Base-by-base conservation (phyloP, 257 asterid genomes). In the Lavandula angustifolia region DNA sequence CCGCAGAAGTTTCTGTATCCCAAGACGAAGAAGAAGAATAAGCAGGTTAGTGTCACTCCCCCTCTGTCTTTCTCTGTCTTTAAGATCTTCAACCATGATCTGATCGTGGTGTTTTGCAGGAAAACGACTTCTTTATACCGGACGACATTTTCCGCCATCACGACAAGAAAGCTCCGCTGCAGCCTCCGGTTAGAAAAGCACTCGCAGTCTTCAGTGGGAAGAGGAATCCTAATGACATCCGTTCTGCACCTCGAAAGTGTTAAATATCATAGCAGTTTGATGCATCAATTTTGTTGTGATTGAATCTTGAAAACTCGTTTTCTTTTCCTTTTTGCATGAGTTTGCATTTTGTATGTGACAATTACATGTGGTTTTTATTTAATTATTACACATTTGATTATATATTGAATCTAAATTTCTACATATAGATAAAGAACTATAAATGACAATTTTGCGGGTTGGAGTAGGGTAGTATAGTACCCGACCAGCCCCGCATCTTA, bases 151-250 rank as follows among this genome's bases (percentile, higher is more conserved):
- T 94, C 73, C 83, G 83, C 43, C 78, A 84, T 60, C 97, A 94
- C 32, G 85, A 82, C 60, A 94, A 85, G 82, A 22, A 22, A 22
- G 27, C 27, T 22, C 27, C 27, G 27, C 27, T 22, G 27, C 27
- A 22, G 27, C 27, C 27, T 22, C 27, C 27, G 27, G 27, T 22
- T 22, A 22, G 27, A 22, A 22, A 22, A 22, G 27, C 27, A 22
- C 27, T 22, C 27, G 27, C 27, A 22, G 27, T 22, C 1, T 22
- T 22, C 27, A 81, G 95, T 13, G 89, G 88, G 29, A 94, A 54
- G 86, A 84, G 98, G 79, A 94, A 90, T 64, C 99, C 99, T 48
- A 90, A 94, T 17, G 96, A 94, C 80, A 86, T 84, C 67, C 99
- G 87, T 66, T 90, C 33, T 40, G 84, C 95, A 9, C 95, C 89